A percentile compares a stretch with the other conserved stretches of the same genome.
phyloP scores from a whole-genome alignment of 2,329 filamentous ascomycete genomes.

The Botrytis galanthina region DNA sequence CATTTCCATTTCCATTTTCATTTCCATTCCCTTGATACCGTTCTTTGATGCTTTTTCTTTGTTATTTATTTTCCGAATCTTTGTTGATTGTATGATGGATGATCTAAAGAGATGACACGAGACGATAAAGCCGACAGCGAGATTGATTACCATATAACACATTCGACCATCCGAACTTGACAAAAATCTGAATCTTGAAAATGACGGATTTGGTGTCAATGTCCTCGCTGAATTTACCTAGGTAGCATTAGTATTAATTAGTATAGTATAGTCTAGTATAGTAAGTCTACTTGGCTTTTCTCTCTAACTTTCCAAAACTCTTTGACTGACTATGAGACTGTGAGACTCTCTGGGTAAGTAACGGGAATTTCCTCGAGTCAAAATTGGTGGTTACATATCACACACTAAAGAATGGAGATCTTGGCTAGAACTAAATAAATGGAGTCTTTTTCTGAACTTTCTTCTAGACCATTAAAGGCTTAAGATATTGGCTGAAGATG shows the following conservation, averaged over 20 bases:
- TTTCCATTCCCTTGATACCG: not conserved
- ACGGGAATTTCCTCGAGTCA: not conserved
- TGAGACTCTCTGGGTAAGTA: not conserved
- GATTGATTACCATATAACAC: not conserved
- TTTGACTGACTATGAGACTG: not conserved
- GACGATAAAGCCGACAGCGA: not conserved
- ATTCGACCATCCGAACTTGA: no score
- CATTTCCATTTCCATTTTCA: not conserved
- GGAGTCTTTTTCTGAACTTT: not conserved
- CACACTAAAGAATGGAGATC: not conserved
- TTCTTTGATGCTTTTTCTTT: not conserved
- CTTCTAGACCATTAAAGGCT: slow-evolving; percentile 8
- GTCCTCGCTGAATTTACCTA: not conserved
- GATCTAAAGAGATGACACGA: not conserved
- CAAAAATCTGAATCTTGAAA: not conserved
- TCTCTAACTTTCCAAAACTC: not conserved
- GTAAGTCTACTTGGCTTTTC: not conserved
- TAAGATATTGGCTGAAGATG: not conserved
- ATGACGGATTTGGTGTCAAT: not conserved
- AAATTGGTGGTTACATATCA: not conserved
- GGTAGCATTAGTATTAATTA: not conserved
- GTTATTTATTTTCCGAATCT: not conserved
- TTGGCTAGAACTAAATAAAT: not conserved
- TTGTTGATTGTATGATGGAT: slow-evolving; percentile 4
- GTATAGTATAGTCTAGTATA: not conserved